A percentile compares a stretch with the other conserved stretches of the same genome.
Evolutionary conservation across 768 basidiomycete species (phyloP).

Genomic region (Trametes cinnabarina): DNA sequence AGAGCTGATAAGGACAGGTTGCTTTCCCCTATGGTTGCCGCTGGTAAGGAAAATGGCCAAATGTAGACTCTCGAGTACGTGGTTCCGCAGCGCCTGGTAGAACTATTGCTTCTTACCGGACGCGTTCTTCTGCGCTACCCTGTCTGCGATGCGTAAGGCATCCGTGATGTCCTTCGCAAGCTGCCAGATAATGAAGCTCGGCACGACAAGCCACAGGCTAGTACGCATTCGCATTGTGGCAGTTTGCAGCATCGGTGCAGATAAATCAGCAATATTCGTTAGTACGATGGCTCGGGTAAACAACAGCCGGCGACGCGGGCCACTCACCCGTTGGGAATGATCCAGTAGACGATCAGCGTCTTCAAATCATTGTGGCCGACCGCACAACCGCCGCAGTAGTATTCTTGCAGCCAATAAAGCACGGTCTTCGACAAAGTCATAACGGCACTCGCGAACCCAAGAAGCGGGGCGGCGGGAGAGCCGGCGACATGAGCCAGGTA

Average conservation of each 20-base stretch:
- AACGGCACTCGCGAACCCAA: conserved; percentile 70
- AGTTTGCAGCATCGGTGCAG: background rate
- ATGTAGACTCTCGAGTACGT: background rate
- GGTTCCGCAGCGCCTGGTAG: background rate
- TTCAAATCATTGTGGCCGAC: conserved; percentile 67
- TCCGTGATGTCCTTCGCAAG: conserved; percentile 62
- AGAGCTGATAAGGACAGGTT: no score
- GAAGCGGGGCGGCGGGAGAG: conserved; percentile 64
- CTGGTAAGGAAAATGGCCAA: background rate
- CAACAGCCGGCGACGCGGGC: background rate
- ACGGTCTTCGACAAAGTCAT: conserved; percentile 86
- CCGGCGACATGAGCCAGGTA: conserved; percentile 64
- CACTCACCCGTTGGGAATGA: conserved; percentile 77
- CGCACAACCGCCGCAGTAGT: conserved; percentile 65
- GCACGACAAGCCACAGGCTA: conserved; percentile 79
- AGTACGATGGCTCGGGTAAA: background rate
- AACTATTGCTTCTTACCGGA: conserved; percentile 34
- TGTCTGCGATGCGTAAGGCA: conserved; percentile 38
- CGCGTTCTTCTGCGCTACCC: conserved; percentile 27
- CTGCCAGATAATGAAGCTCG: conserved; percentile 53
- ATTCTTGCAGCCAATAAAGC: conserved; percentile 81
- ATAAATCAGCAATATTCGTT: background rate
- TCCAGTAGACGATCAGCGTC: conserved; percentile 59
- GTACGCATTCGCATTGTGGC: background rate
- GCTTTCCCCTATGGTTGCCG: no score